These are phyloP conservation scores for Furcasterigmium furcatum DNA, from an alignment of 2,329 filamentous ascomycete species.

Conservation along the genomic window DNA sequence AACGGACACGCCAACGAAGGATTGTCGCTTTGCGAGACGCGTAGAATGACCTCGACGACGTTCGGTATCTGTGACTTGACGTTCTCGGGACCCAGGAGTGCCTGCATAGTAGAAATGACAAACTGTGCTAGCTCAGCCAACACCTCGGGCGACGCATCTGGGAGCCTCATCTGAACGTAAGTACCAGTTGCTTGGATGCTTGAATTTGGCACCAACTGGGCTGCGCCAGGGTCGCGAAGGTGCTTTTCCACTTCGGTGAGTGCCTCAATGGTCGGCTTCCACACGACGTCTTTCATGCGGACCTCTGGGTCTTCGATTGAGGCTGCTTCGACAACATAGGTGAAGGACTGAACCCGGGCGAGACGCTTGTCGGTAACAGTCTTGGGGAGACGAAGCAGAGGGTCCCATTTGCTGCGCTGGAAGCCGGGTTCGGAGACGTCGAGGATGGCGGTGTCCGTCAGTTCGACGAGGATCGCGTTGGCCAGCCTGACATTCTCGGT, in stretches of 20 bases:
- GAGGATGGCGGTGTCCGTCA: constrained; percentile 6
- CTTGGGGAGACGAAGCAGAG: no score
- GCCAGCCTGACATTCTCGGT: background rate
- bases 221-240: no score
- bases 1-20: constrained; percentile 23
- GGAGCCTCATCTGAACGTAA: background rate
- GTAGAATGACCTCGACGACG: constrained; percentile 15
- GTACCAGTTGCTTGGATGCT: background rate
- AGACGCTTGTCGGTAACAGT: no score
- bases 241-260: no score
- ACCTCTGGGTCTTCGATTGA: no score
- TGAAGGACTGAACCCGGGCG: no score
- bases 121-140: constrained; percentile 15
- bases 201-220: no score
- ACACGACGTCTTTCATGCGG: no score
- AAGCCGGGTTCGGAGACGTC: no score
- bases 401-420: no score
- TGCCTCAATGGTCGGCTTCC: no score
- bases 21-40: constrained; percentile 20
- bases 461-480: constrained; percentile 9
- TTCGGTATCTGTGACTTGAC: constrained; percentile 9
- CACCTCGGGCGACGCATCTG: background rate
- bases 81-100: constrained; percentile 9
- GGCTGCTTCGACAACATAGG: no score
- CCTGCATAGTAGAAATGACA: constrained; percentile 13